A percentile compares a stretch with the other conserved stretches of the same genome.
Evolutionary conservation across 306 rosid species (phyloP).

Genomic region (Trifolium fragiferum): DNA sequence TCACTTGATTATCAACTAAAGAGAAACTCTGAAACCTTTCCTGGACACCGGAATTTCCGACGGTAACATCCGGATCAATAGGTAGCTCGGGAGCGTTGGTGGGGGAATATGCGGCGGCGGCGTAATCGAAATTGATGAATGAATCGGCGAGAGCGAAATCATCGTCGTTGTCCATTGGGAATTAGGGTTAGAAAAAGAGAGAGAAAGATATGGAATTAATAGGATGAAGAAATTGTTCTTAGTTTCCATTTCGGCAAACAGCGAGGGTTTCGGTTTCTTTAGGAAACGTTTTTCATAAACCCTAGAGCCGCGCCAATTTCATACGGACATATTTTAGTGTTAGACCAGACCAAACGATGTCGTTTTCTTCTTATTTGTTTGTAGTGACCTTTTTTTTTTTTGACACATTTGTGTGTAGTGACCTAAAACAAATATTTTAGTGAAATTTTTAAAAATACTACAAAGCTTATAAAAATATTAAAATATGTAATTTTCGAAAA

Average conservation of each 20-base stretch:
- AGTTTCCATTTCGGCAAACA: slow-evolving; percentile 5
- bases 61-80: background rate
- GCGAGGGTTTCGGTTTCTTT: background rate
- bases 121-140: slow-evolving; percentile 65
- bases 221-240: background rate
- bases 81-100: slow-evolving; percentile 22
- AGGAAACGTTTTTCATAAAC: background rate
- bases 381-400: no score
- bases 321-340: background rate
- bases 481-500: no score
- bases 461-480: no score
- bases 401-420: no score
- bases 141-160: slow-evolving; percentile 64
- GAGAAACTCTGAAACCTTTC: slow-evolving; percentile 50
- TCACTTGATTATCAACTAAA: background rate
- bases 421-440: no score
- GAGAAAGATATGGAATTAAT: background rate
- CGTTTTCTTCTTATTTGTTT: no score
- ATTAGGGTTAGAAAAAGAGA: background rate
- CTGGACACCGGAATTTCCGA: slow-evolving; percentile 32
- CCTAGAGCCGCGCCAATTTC: background rate
- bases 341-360: no score
- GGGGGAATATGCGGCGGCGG: background rate
- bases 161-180: slow-evolving; percentile 17
- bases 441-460: no score